phyloP scores from a whole-genome alignment of 2,329 filamentous ascomycete genomes.

The Neophaeococcomyces mojaviensis region DNA sequence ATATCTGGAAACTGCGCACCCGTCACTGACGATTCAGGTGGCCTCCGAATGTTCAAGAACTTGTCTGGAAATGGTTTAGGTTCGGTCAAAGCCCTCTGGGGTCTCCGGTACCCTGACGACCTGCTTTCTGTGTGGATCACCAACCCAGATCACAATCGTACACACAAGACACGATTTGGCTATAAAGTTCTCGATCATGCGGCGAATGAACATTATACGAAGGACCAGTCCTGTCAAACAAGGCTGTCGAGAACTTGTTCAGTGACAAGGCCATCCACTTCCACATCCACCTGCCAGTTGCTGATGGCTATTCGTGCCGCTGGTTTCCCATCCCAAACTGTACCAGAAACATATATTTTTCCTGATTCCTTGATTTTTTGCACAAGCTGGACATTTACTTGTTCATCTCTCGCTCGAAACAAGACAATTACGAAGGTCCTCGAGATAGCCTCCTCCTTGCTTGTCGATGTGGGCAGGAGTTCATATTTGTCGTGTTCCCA shows the following conservation, averaged over 20 bases:
- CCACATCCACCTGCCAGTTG: conserved; percentile 70
- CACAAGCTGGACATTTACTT: conserved; percentile 60
- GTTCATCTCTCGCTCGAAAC: conserved; percentile 62
- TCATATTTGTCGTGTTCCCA: conserved; percentile 56
- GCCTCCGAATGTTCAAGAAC: too few relatives aligned
- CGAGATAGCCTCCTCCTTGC: conserved; percentile 38
- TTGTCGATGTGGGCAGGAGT: conserved; percentile 48
- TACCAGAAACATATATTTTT: conserved; percentile 76
- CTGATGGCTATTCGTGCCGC: conserved; percentile 79
- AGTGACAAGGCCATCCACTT: conserved; percentile 60
- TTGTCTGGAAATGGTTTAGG: too few relatives aligned
- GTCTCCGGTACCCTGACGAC: too few relatives aligned
- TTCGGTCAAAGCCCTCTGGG: too few relatives aligned
- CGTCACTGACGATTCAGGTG: too few relatives aligned
- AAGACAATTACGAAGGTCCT: conserved; percentile 64
- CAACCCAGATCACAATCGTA: too few relatives aligned
- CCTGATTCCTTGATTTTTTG: conserved; percentile 64
- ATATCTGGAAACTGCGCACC: too few relatives aligned
- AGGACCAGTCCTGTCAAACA: not conserved
- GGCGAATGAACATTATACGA: too few relatives aligned
- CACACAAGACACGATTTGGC: too few relatives aligned
- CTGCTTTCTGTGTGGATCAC: too few relatives aligned
- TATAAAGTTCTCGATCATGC: too few relatives aligned
- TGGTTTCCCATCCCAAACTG: conserved; percentile 63
- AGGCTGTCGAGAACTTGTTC: conserved; percentile 53